phyloP scores from a whole-genome alignment of 441 rosid genomes.

The Pelargonium cotyledonis region DNA sequence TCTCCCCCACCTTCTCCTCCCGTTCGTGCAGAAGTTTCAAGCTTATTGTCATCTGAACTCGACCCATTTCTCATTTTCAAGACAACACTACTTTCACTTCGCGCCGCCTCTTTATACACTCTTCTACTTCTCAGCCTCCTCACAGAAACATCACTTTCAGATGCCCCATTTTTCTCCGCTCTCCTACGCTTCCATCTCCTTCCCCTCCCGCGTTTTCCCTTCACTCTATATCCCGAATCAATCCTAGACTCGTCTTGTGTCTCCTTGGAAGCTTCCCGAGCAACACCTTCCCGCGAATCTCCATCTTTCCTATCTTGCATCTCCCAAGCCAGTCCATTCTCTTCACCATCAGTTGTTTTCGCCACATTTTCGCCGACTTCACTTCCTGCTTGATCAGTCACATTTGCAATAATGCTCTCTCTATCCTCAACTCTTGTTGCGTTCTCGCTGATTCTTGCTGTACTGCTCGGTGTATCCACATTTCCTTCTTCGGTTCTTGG shows the following conservation, averaged over 20 bases:
- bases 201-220: constrained; percentile 21
- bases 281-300: no score
- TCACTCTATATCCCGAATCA: constrained; percentile 10
- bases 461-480: background rate
- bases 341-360: background rate
- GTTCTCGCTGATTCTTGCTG: constrained; percentile 4
- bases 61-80: background rate
- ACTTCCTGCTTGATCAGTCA: background rate
- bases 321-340: no score
- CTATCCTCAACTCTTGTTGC: background rate
- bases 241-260: constrained; percentile 4
- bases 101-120: constrained; percentile 1
- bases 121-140: constrained; percentile 14
- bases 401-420: constrained; percentile 15
- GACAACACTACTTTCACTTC: constrained; percentile 15
- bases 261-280: no score
- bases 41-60: background rate
- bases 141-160: constrained; percentile 13
- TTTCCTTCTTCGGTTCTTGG: no score
- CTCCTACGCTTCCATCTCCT: constrained; percentile 34
- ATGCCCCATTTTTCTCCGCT: constrained; percentile 21
- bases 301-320: no score
- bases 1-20: background rate
- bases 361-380: constrained; percentile 21
- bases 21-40: background rate